Percentiles rank a stretch among this genome's conserved stretches.
These are phyloP conservation scores for Glycyrrhiza uralensis DNA, from an alignment of 306 rosid species.

Conservation along the genomic window DNA sequence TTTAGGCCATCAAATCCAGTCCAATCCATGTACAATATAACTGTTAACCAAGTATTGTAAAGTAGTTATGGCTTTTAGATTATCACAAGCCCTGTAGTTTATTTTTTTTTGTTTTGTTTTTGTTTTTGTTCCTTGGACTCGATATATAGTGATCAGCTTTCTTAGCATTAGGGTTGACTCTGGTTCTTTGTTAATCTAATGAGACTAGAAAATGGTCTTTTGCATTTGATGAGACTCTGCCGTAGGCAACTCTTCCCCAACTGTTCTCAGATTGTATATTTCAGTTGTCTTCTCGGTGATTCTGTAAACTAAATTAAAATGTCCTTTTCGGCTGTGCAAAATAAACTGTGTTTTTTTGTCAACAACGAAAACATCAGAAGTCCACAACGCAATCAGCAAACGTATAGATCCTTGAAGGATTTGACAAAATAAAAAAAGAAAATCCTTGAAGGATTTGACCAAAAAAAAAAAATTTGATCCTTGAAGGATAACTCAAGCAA, in stretches of 20 bases:
- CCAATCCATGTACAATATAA: constrained; percentile 71
- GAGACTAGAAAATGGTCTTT: background rate
- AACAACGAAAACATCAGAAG: too few species aligned
- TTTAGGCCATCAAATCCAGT: constrained; percentile 59
- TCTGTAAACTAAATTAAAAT: background rate
- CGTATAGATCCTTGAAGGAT: too few species aligned
- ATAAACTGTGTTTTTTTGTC: too few species aligned
- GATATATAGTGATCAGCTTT: constrained; percentile 7
- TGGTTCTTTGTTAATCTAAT: background rate
- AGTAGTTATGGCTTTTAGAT: constrained; percentile 45
- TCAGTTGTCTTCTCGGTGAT: background rate
- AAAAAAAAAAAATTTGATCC: too few species aligned
- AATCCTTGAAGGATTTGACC: too few species aligned
- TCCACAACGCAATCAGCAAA: too few species aligned
- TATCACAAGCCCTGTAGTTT: constrained; percentile 40
- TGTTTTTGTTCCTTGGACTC: background rate
- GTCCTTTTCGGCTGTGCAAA: background rate
- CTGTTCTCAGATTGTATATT: background rate
- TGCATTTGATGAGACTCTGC: background rate
- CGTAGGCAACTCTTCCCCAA: background rate
- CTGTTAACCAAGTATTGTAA: constrained; percentile 60
- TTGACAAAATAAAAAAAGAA: too few species aligned
- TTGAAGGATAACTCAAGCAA: too few species aligned
- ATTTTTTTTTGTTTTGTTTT: background rate
- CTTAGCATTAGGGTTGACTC: constrained; percentile 31